phyloP scores from a whole-genome alignment of 1,139 yeast species.

The Yamadazyma membranifaciens region DNA sequence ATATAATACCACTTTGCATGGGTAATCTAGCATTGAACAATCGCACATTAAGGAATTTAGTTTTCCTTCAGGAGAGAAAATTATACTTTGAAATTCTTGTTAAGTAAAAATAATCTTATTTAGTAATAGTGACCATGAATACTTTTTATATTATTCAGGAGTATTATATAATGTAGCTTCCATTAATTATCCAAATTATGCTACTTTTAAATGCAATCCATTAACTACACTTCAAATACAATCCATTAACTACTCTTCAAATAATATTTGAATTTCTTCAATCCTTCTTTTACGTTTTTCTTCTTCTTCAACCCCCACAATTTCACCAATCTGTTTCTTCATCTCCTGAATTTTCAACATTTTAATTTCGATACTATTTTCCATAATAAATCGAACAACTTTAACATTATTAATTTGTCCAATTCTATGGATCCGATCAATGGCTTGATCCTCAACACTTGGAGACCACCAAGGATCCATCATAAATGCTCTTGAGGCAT shows the following conservation, averaged over 20 bases:
- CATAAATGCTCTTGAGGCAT: slow-evolving; percentile 82
- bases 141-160: too few species aligned
- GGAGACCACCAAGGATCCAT: slow-evolving; percentile 99
- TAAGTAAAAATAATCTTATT: too few species aligned
- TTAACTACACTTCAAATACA: too few species aligned
- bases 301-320: slow-evolving; percentile 78
- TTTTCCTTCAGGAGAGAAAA: too few species aligned
- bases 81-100: too few species aligned
- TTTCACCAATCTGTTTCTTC: slow-evolving; percentile 82
- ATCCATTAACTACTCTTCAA: slow-evolving; percentile 57
- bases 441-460: slow-evolving; percentile 91
- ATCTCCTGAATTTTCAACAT: slow-evolving; percentile 87
- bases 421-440: slow-evolving; percentile 89
- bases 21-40: too few species aligned
- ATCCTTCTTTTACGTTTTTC: slow-evolving; percentile 69
- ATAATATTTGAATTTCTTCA: slow-evolving; percentile 78
- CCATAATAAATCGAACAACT: slow-evolving; percentile 78
- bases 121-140: too few species aligned
- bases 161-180: too few species aligned
- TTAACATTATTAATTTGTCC: slow-evolving; percentile 78
- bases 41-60: too few species aligned
- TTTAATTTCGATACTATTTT: slow-evolving; percentile 83
- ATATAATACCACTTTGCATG: too few species aligned
- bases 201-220: too few species aligned
- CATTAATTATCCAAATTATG: too few species aligned